Evolutionary conservation across 1,139 yeast species (phyloP), one percentile per base, ranked within the genome.

Genomic region (Hemisphaericaspora lyxosophila): DNA sequence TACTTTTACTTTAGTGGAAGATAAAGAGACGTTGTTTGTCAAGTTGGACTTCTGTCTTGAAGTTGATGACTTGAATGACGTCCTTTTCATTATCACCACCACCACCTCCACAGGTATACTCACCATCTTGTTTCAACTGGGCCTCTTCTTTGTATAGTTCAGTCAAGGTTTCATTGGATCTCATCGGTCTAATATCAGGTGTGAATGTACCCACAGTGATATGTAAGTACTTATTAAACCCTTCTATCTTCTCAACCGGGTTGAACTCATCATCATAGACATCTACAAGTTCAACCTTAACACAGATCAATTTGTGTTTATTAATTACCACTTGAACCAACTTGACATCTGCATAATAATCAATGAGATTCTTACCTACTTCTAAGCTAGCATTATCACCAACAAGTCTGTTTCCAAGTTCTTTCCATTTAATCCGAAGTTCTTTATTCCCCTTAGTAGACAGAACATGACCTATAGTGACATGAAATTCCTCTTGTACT

Each of bases 131-230:
- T 19, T 40, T 44, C 22, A 36, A 32, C 8, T 25, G 26, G 4
- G 23, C 14, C 9, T 26, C 17, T 22, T 44, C 42, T 18, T 36
- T 28, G 30, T 47, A 47, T 18, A 55, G 27, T 22, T 35, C 36
- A 7, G 35, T 41, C 29, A 65, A 48, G 2, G 60, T 49, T 0
- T 24, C 18, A 37, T 70, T 70, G 3, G 74, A 64, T 44, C 57
- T 51, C 29, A 48, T 45, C 2, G 95, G 82, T 39, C 62, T 67
- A 4, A 77, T 68, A 0, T 68, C 67, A 0, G 64, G 60, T 4
- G 64, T 53, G 4, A 67, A 57, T 0, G 88, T 77, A 0, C 94
- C 96, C 7, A 90, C 54, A 0, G 98, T 90, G 22, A 90, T 75
- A 57, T 92, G 98, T 0, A 84, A 73, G 42, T 57, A 55, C 35